Percentiles rank a stretch among this genome's conserved stretches.
phyloP scores from a whole-genome alignment of 2,329 filamentous ascomycete species.

The Colletotrichum sp. region DNA sequence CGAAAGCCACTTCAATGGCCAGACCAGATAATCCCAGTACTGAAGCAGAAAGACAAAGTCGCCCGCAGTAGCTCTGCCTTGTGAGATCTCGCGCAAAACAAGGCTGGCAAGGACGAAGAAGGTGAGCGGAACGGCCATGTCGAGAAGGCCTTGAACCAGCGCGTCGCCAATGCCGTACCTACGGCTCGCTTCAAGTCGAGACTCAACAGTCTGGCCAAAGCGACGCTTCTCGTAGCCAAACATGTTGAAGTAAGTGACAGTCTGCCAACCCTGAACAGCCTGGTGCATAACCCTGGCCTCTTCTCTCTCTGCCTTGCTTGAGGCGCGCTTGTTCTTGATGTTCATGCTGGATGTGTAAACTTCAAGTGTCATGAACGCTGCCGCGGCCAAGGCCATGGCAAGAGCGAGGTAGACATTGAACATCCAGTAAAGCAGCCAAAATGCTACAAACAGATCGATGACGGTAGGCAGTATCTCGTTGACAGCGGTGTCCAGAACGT shows the following conservation, averaged over 20 bases:
- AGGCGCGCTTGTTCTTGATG: constrained; percentile 39
- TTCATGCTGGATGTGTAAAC: constrained; percentile 40
- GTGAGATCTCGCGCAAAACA: constrained; percentile 57
- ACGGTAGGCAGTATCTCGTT: constrained; percentile 68
- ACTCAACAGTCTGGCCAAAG: constrained; percentile 29
- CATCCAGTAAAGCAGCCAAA: constrained; percentile 63
- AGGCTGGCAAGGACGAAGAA: constrained; percentile 36
- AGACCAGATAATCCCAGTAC: constrained; percentile 62
- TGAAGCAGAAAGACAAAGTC: constrained; percentile 69
- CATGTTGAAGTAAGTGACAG: constrained; percentile 52
- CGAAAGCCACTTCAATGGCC: constrained; percentile 37
- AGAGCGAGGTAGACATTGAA: constrained; percentile 66
- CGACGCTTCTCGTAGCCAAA: constrained; percentile 31
- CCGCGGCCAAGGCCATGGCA: constrained; percentile 31
- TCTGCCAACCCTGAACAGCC: constrained; percentile 64
- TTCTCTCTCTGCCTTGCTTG: constrained; percentile 46
- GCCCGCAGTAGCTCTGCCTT: constrained; percentile 56
- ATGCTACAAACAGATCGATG: constrained; percentile 65
- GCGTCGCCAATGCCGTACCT: constrained; percentile 27
- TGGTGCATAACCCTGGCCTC: constrained; percentile 62
- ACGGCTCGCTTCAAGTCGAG: constrained; percentile 24
- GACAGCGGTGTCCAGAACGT: constrained; percentile 63
- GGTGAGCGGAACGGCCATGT: constrained; percentile 52
- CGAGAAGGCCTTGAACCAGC: constrained; percentile 24
- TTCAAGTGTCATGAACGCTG: constrained; percentile 26